Evolutionary conservation across 169 alveolate species (phyloP), one percentile per base, ranked within the genome.

Genomic region (Theileria annulata): DNA sequence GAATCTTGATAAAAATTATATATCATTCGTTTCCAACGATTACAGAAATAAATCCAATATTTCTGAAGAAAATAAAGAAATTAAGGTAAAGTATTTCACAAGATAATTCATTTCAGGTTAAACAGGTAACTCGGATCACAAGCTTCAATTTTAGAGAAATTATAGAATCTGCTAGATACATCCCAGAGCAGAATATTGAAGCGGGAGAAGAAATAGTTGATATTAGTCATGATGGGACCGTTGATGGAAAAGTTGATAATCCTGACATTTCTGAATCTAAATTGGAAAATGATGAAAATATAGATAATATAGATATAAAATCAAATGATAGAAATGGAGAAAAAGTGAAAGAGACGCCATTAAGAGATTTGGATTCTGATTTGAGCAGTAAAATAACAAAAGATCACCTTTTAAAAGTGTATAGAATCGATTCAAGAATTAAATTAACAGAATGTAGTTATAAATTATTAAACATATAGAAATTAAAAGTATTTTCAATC

Each of bases 1-100:
- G 37, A 42, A 64, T 64, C 28, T 35, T 19, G 73, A 23, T 12
- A 64, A 37, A 25, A 31, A 64, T 37, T 64, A 64, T 37, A 64
- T 64, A 64, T 21, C 73, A 6, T 12, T 64, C 1, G 17, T 64
- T 27, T 64, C 73, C 21, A 64, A 64, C 10, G 73, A 64, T 25
- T 19, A 25, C 17, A 64, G 73, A 25, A 64, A n/a, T 37, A 25
- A 21, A 25, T 27, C 17, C 21, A n/a, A 2, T 21, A 8, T 21
- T 64, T 17, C 6, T 4, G 63, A 64, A 62, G 15, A 35, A 37
- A 25, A 25, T 42, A n/a, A 64, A 31, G 60, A 35, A 25, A 3
- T 17, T 5, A 64, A 31, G 33, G 73, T n/a, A 64, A 64, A 8
- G 15, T 2, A 13, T 28, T 2, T 21, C 2, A 2, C 54, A n/a